Evolutionary conservation across 2,329 filamentous ascomycete genomes (phyloP), one percentile per base, ranked within the genome.

Genomic region (Geosmithia putterillii): DNA sequence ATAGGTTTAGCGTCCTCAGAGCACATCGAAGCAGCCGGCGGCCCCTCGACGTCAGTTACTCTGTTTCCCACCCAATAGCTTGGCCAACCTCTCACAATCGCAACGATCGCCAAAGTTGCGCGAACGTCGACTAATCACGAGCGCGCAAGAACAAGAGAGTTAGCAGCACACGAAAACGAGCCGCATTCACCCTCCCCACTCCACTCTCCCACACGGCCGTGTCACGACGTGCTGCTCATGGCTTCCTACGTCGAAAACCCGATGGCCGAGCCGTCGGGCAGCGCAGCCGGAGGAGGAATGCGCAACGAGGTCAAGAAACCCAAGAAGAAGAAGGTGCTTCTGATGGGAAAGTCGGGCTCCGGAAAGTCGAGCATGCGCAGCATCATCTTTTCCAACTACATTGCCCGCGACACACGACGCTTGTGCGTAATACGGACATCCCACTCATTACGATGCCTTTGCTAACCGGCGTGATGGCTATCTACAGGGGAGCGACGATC

Each of bases 311-410:
- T 78, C 50, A 78, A 76, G 64, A 82, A 81, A 52, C 75, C 76
- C 54, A 86, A 87, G 71, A 89, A 89, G 73, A 86, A 86, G 69
- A 89, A 89, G 73, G 84, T 89, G 42, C 70, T 89, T 41, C 69
- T 89, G 48, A 89, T 89, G 92, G 92, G 92, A 53, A 95, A 95
- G 70, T 94, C 86, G 49, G 92, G 92, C 44, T 95, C 90, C 0
- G 92, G 92, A 44, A 98, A 98, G 66, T 95, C 89, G 37, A 95
- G 88, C 45, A 98, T 98, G 92, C 79, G 92, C 50, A 92, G 85
- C 57, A 96, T 98, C 58, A 95, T 98, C 61, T 98, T 98, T 66
- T 95, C 86, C 70, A 96, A 96, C 65, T 96, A 95, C 61, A 89
- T 96, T 51, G 92, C 92, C 45, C 88, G 94, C 58, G 92, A 98